Conservation (phyloP, 1,284 basidiomycete species). For the Apiotrichum brassicae region DNA sequence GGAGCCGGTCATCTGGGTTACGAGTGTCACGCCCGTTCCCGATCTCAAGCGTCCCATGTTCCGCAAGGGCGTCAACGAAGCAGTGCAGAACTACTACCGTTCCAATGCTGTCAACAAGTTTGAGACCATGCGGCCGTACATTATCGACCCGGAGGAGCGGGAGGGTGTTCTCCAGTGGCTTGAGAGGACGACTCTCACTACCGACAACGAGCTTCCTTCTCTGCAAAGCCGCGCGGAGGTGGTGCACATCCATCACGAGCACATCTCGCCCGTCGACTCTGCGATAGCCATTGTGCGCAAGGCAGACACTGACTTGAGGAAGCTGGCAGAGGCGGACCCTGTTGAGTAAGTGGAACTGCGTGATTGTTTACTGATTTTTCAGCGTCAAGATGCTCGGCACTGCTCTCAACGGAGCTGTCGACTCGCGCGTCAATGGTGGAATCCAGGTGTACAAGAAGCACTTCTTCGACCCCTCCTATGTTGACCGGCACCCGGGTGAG, state of each 20-base stretch:
- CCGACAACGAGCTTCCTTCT: conserved; percentile 82
- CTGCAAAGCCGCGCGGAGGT: conserved; percentile 86
- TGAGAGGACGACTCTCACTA: conserved; percentile 79
- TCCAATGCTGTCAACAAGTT: conserved; percentile 71
- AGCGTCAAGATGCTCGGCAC: conserved; percentile 81
- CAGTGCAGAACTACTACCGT: conserved; percentile 63
- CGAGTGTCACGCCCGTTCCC: conserved; percentile 76
- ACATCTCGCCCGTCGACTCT: conserved; percentile 80
- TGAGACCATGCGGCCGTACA: conserved; percentile 65
- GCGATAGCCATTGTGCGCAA: conserved; percentile 71
- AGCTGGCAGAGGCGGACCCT: conserved; percentile 18
- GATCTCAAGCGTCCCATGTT: conserved; percentile 73
- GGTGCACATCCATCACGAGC: conserved; percentile 62
- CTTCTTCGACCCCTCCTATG: conserved; percentile 69
- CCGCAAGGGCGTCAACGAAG: conserved; percentile 72
- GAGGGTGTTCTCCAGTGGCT: conserved; percentile 62
- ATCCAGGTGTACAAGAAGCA: conserved; percentile 58
- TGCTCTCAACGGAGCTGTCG: conserved; percentile 79
- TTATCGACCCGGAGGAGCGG: conserved; percentile 55
- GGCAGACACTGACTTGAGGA: conserved; percentile 25
- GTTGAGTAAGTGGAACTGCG: conserved; percentile 24
- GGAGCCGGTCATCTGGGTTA: conserved; percentile 83
- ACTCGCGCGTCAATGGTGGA: conserved; percentile 70
- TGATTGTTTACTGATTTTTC: not conserved
- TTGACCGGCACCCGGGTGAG: conserved; percentile 63